Conservation (phyloP, 192 early-diverging fungal genomes). For the Thoreauomyces humboldtii region DNA sequence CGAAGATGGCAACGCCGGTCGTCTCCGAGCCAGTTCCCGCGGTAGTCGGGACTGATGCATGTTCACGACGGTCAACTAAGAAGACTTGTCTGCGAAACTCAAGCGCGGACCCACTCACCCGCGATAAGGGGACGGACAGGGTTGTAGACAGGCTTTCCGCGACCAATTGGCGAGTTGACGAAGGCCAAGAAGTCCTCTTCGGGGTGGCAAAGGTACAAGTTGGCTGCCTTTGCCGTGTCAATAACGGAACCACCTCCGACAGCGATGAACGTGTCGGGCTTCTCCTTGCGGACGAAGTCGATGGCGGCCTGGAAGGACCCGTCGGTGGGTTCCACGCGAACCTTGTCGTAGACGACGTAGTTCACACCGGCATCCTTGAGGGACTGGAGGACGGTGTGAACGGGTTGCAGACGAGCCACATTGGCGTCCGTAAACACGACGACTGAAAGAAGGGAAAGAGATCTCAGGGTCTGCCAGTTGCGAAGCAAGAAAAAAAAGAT, state of each 20-base stretch:
- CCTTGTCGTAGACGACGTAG: conserved; percentile 72
- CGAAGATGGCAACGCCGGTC: conserved; percentile 92
- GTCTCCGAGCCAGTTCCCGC: conserved; percentile 81
- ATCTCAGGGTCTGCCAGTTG: too few species aligned
- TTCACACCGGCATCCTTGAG: conserved; percentile 65
- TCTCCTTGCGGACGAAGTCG: conserved; percentile 68
- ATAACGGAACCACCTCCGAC: conserved; percentile 91
- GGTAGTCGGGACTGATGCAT: conserved; percentile 3
- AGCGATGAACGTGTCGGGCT: conserved; percentile 82
- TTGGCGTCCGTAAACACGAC: conserved; percentile 72
- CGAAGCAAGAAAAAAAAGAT: too few species aligned
- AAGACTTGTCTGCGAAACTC: too few species aligned
- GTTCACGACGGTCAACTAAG: too few species aligned
- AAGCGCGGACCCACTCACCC: too few species aligned
- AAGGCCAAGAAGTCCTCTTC: conserved; percentile 86
- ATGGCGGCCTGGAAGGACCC: conserved; percentile 76
- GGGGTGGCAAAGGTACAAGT: conserved; percentile 77
- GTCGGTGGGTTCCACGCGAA: conserved; percentile 84
- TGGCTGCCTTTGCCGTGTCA: conserved; percentile 90
- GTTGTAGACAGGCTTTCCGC: conserved; percentile 72
- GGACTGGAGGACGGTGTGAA: conserved; percentile 74
- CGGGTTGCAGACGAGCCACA: conserved; percentile 70
- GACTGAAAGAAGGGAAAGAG: conserved; percentile 35
- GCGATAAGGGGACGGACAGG: conserved; percentile 78
- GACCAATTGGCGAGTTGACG: conserved; percentile 90